Base-by-base conservation (phyloP, 495 filamentous ascomycete species). In the Oidiodendron maius region DNA sequence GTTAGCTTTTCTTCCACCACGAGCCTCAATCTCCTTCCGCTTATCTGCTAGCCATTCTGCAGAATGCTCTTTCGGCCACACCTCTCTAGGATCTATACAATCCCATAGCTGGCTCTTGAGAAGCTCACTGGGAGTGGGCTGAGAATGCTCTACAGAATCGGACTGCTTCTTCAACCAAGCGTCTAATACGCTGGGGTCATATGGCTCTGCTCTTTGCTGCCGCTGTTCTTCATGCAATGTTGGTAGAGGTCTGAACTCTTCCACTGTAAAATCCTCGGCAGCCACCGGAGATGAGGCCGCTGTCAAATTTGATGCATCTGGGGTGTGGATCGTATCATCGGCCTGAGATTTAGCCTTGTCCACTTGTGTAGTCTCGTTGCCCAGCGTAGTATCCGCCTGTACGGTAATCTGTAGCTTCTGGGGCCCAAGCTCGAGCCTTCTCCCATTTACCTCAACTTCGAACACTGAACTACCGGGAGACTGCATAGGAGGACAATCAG, bases 41-140 rank as follows among this genome's bases (percentile, higher is more conserved):
- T 77, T 77, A 16, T 55, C 44, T 3, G 43, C 48, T 15, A 65
- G 51, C 67, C 71, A 76, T 21, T 63, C 60, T 11, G 61, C 47
- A 0, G 68, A 64, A 2, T 52, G 57, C 6, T 61, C 62, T 2
- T 62, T 57, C 0, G 47, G 48, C 64, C 67, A 73, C 39, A 67
- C 66, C 2, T 65, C 51, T 2, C 67, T 64, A 0, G 74, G 75
- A 52, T 77, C 68, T 17, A 76, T 65, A 50, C 64, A 50, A 4
- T 46, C 56, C 50, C 59, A 70, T 12, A 58, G 21, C 16, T 52
- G 51, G 22, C 35, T 44, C 12, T 46, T 36, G 50, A 51, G 34
- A 12, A 47, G 35, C 8, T 56, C 51, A 48, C 37, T 21, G 3
- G 23, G 16, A 17, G 36, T 41, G 18, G 46, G 37, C 25, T 40